A percentile compares a stretch with the other conserved stretches of the same genome.
phyloP scores from a whole-genome alignment of 176 grass and related monocot genomes.

The Raddia distichophylla region DNA sequence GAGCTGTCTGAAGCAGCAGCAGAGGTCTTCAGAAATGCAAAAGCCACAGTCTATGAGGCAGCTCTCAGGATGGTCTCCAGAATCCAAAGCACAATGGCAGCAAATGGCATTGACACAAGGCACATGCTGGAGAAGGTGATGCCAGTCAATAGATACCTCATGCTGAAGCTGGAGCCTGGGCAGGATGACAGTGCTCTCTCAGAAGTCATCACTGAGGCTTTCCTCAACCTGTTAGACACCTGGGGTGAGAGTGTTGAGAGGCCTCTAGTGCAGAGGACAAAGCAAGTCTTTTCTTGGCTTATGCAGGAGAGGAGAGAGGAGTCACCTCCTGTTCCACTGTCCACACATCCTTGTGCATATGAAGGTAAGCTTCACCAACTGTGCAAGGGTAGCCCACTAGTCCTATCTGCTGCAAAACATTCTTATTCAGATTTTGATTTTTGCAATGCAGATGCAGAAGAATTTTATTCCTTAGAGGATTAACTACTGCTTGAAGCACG shows the following conservation, averaged over 20 bases:
- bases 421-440: slow-evolving; percentile 1
- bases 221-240: slow-evolving; percentile 36
- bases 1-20: slow-evolving; percentile 40
- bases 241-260: slow-evolving; percentile 47
- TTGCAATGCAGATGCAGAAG: slow-evolving; percentile 54
- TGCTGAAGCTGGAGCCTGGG: slow-evolving; percentile 51
- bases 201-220: slow-evolving; percentile 45
- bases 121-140: slow-evolving; percentile 40
- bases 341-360: slow-evolving; percentile 37
- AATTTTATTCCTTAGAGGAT: slow-evolving; percentile 49
- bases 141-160: slow-evolving; percentile 44
- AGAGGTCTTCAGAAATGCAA: slow-evolving; percentile 39
- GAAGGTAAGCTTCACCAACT: slow-evolving; percentile 46
- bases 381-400: slow-evolving; percentile 21
- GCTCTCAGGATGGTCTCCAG: slow-evolving; percentile 43
- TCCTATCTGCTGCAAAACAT: slow-evolving; percentile 13
- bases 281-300: slow-evolving; percentile 47
- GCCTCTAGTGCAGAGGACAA: slow-evolving; percentile 47
- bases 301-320: slow-evolving; percentile 40
- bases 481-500: slow-evolving; percentile 40
- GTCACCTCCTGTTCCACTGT: slow-evolving; percentile 26
- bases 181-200: slow-evolving; percentile 44
- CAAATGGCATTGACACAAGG: slow-evolving; percentile 46
- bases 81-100: slow-evolving; percentile 41
- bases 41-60: slow-evolving; percentile 35